Conservation (phyloP, 768 basidiomycete genomes). For the Amanita pallidorosea region DNA sequence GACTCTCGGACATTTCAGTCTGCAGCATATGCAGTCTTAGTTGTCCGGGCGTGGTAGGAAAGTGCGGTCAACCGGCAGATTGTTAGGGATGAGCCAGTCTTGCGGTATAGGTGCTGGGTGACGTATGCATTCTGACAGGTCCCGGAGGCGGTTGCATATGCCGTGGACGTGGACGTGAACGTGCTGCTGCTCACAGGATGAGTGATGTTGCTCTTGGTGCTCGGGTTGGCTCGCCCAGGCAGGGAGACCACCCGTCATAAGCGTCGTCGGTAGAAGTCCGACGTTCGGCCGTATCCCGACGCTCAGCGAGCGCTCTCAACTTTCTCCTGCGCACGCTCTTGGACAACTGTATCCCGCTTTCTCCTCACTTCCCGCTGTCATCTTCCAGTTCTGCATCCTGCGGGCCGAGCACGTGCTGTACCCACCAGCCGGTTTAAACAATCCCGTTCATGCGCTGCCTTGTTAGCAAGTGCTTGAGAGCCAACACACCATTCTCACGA, state of each 20-base stretch:
- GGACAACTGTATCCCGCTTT: conserved; percentile 40
- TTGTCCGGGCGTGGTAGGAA: conserved; percentile 82
- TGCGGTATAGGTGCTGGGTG: conserved; percentile 41
- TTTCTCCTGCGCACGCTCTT: conserved; percentile 59
- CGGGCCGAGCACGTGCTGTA: conserved; percentile 61
- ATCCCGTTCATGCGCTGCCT: neutral
- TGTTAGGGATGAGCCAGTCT: conserved; percentile 53
- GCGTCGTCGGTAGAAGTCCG: conserved; percentile 6
- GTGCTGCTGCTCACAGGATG: neutral
- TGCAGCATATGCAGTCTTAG: conserved; percentile 75
- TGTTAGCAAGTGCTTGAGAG: neutral
- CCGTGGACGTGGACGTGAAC: conserved; percentile 7
- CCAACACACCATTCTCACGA: conserved; percentile 1
- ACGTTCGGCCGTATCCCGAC: conserved; percentile 23
- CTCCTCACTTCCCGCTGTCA: conserved; percentile 43
- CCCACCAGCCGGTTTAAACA: conserved; percentile 17
- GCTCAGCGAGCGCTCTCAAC: conserved; percentile 44
- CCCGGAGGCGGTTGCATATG: conserved; percentile 6
- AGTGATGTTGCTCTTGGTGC: neutral
- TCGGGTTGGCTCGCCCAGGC: conserved; percentile 3
- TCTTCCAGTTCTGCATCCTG: conserved; percentile 59
- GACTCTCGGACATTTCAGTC: conserved; percentile 76
- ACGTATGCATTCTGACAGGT: conserved; percentile 8
- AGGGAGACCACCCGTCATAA: neutral
- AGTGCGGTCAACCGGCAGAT: conserved; percentile 53